Base-by-base conservation (phyloP, 371 early-diverging fungal genomes). In the Mucor mucedo region DNA sequence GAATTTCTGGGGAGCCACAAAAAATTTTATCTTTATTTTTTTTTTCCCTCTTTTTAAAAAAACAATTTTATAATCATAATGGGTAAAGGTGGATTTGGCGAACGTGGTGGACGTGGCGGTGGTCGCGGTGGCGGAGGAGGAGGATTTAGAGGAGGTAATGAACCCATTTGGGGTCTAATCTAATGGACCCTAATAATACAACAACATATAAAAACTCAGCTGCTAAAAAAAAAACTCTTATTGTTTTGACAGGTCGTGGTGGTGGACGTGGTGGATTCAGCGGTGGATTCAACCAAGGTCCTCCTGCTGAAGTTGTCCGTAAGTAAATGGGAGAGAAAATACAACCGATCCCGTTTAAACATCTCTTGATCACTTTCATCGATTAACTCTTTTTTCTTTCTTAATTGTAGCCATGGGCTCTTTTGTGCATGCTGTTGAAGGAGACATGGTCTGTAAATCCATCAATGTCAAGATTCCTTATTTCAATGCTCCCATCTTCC, bases 401-500 rank as follows among this genome's bases (percentile, higher is more conserved):
- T 21, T 21, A 21, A 21, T 21, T n/a, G 29, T 76, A 85, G 97
- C 91, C 60, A 88, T 99, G 84, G 99, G 99, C 39, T 62, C 86
- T 44, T 97, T 95, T 75, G 80, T 94, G 78, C 99, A 99, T 79
- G 87, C 93, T 40, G 95, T 96, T 80, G 98, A 97, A 72, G 97
- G 97, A 44, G 95, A 98, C 78, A 91, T 96, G 89, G 98, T 99
- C 45, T 94, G 98, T 85, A 91, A 89, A 71, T 92, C 95, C 28
- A 91, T 87, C 66, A 94, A 93, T 80, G 69, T 84, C 60, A 93
- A 98, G 81, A 93, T 99, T 70, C 99, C 99, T 42, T 99, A 97
- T 86, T 99, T 99, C 86, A 99, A 98, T 78, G 97, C 99, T 3
- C 97, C 97, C 49, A 95, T 99, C 60, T 97, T 89, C 83, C 86